Evolutionary conservation across 208 protist species (phyloP), one percentile per base, ranked within the genome.

Genomic region (Leishmania tarentolae): DNA sequence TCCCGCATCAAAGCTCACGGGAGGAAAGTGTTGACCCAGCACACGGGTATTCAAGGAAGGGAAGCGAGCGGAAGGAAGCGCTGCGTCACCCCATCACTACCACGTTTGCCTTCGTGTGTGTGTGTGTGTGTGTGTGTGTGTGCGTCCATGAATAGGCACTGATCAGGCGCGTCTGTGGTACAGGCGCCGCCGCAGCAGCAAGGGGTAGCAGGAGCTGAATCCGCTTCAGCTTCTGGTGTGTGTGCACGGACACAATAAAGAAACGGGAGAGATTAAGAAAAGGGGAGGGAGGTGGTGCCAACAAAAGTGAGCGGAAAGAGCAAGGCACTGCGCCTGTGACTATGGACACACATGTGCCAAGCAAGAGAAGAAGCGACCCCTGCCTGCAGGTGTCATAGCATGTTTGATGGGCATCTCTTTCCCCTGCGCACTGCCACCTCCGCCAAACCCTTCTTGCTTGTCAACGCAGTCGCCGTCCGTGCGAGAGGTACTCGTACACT

Each of bases 401-500:
- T 31, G 44, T 21, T 44, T 7, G 9, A 21, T 3, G 44, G 2
- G 37, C 66, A 7, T 40, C 9, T 19, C 66, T 47, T n/a, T 46
- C 9, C 31, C 40, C 9, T 5, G 31, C 42, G 21, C 46, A 11
- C 69, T 42, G 35, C 35, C 21, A 71, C 71, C 47, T 37, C 68
- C 75, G 53, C 66, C 50, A 71, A 50, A 57, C 50, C 17, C 47
- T 1, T 0, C 50, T 15, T 19, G 21, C 31, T 37, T 6, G 35
- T 86, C 78, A 89, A 21, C 76, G 56, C 9, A 83, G 59, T 9
- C 80, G 74, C 57, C 79, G 65, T 46, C 80, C 80, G 63, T 73
- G 81, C 1, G 83, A 70, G 0, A 75, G 28, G 75, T 74, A 87
- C 74, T 86, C 87, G 52, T 76, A 88, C 19, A 86, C 87, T n/a